These are phyloP conservation scores for Daldinia caldariorum DNA, from an alignment of 495 filamentous ascomycete genomes.

Conservation along the genomic window DNA sequence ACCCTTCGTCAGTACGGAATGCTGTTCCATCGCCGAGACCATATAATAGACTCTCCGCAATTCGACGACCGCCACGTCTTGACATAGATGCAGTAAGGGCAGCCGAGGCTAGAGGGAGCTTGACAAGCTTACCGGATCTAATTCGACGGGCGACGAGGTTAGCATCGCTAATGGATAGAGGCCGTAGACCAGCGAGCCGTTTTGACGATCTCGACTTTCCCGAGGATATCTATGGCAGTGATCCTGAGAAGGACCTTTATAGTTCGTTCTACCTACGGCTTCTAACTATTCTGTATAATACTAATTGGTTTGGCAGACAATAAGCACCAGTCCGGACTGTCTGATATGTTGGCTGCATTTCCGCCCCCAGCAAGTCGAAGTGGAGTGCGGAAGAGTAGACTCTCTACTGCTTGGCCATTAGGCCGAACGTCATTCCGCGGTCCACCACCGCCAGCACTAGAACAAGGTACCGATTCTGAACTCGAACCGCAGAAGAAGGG, in stretches of 20 bases:
- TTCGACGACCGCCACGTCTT: conserved; percentile 75
- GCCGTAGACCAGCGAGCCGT: conserved; percentile 78
- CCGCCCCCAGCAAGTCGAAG: conserved; percentile 77
- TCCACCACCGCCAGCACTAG: conserved; percentile 24
- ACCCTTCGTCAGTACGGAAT: conserved; percentile 46
- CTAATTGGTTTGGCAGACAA: conserved; percentile 53
- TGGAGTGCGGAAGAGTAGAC: conserved; percentile 52
- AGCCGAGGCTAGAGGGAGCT: conserved; percentile 82
- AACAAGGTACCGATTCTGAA: conserved; percentile 30
- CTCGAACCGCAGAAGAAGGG: conserved; percentile 38
- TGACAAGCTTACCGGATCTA: conserved; percentile 90
- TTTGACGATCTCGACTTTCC: conserved; percentile 63
- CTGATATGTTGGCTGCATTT: conserved; percentile 91
- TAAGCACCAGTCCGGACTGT: conserved; percentile 70
- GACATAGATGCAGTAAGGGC: conserved; percentile 82
- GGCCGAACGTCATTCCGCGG: conserved; percentile 46
- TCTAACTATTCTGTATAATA: not conserved
- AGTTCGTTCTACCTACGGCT: conserved; percentile 44
- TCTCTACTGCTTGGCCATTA: conserved; percentile 56
- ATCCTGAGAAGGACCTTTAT: conserved; percentile 51
- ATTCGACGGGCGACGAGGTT: conserved; percentile 88
- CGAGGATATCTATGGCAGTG: conserved; percentile 47
- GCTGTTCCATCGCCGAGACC: conserved; percentile 52
- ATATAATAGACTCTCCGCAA: conserved; percentile 58
- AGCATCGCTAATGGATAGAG: conserved; percentile 87